phyloP scores from a whole-genome alignment of 306 rosid species.

The Cajanus cajan region DNA sequence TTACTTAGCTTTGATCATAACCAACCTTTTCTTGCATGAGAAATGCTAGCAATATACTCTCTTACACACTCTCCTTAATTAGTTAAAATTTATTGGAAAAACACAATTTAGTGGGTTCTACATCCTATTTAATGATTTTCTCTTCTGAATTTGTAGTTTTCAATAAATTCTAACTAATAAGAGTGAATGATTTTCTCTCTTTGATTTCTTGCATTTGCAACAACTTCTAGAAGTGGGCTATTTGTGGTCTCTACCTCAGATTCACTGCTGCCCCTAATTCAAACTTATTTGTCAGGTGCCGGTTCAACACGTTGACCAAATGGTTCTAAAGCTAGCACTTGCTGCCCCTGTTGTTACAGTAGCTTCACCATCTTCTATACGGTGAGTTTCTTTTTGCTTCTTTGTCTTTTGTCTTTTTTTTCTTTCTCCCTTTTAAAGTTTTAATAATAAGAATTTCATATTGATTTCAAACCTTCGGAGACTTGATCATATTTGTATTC shows the following conservation, averaged over 20 bases:
- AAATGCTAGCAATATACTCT: too few species aligned
- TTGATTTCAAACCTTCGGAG: slow-evolving; percentile 4
- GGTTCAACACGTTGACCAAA: slow-evolving; percentile 65
- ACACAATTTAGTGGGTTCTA: too few species aligned
- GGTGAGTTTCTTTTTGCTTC: slow-evolving; percentile 45
- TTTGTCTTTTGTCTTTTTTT: not conserved
- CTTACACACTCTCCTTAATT: too few species aligned
- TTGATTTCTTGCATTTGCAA: not conserved
- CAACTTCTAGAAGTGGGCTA: not conserved
- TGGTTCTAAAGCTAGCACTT: slow-evolving; percentile 66
- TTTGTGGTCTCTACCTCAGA: slow-evolving; percentile 8
- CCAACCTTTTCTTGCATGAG: not conserved
- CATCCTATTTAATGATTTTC: too few species aligned
- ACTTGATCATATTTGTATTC: slow-evolving; percentile 8
- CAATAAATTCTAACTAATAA: too few species aligned
- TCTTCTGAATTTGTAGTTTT: too few species aligned
- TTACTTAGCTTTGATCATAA: too few species aligned
- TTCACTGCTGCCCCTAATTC: slow-evolving; percentile 25
- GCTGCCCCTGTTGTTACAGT: slow-evolving; percentile 81
- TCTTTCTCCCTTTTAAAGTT: not conserved
- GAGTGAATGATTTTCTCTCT: too few species aligned
- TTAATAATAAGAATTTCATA: not conserved
- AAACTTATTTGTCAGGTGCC: slow-evolving; percentile 60
- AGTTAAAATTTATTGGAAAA: too few species aligned
- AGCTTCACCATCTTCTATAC: slow-evolving; percentile 93